phyloP scores from a whole-genome alignment of 768 basidiomycete genomes.

The Termitomyces sp. region DNA sequence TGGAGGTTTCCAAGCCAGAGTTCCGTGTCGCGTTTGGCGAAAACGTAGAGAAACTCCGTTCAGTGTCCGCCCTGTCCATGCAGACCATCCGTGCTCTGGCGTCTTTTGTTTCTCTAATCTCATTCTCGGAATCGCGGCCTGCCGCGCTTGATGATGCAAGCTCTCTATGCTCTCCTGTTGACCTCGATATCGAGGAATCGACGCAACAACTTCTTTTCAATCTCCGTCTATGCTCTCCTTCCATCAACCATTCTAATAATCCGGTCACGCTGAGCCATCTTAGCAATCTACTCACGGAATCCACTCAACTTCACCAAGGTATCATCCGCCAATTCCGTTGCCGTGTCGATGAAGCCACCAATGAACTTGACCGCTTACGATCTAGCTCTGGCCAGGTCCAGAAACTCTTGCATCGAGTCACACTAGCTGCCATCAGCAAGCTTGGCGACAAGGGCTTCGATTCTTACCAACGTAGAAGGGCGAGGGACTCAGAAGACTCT shows the following conservation, averaged over 20 bases:
- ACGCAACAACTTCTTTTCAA: slow-evolving; percentile 47
- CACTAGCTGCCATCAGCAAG: slow-evolving; percentile 40
- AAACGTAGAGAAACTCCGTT: slow-evolving; percentile 40
- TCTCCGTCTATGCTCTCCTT: slow-evolving; percentile 44
- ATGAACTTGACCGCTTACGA: slow-evolving; percentile 44
- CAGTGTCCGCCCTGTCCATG: slow-evolving; percentile 48
- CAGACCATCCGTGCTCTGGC: slow-evolving; percentile 46
- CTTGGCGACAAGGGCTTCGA: slow-evolving; percentile 29
- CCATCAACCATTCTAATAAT: slow-evolving; percentile 30
- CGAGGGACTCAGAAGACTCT: slow-evolving; percentile 66
- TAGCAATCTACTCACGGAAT: slow-evolving; percentile 40
- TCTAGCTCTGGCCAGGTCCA: slow-evolving; percentile 38
- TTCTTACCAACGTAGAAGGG: slow-evolving; percentile 25
- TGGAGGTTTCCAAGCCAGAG: slow-evolving; percentile 64
- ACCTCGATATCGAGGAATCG: slow-evolving; percentile 39
- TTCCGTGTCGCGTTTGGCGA: slow-evolving; percentile 57
- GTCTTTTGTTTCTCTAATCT: slow-evolving; percentile 46
- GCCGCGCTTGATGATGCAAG: slow-evolving; percentile 21
- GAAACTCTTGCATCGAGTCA: slow-evolving; percentile 36
- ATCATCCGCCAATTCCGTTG: slow-evolving; percentile 48
- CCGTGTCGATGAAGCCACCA: slow-evolving; percentile 44
- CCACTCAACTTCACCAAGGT: slow-evolving; percentile 36
- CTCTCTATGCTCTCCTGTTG: slow-evolving; percentile 30
- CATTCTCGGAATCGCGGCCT: slow-evolving; percentile 32
- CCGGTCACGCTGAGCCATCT: slow-evolving; percentile 36